Base-by-base conservation (phyloP, 305 asterid species). In the Solanum hybrid region DNA sequence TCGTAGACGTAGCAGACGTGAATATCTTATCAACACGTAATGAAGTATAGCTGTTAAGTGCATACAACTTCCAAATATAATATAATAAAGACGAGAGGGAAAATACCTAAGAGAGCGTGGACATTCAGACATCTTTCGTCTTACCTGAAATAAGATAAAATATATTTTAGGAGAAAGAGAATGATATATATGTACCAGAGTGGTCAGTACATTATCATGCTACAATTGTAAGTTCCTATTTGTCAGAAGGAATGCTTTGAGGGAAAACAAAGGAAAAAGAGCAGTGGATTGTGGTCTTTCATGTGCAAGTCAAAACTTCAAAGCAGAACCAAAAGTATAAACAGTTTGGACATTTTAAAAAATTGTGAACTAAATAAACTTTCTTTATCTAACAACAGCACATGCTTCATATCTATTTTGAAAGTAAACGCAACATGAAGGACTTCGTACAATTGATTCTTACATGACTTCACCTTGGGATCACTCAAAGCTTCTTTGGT, bases 401-500 rank as follows among this genome's bases (percentile, higher is more conserved):
- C 40, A 31, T 51, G 87, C n/a, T 84, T 20, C 16, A 51, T 6
- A 84, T 10, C 42, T 56, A 20, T 85, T 31, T 56, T 22, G 4
- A 32, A 31, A 84, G 87, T 51, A 51, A 56, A 31, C 17, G 0
- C 72, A 46, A 46, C 71, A 2, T 82, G 75, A 84, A 84, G 22
- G 40, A 84, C 87, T 20, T 27, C 29, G 10, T 29, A 51, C 87
- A 31, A 87, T 90, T 89, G 95, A 90, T 93, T 94, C 99, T 96
- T 96, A 96, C 99, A 95, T 93, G 98, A 97, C 99, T 96, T 97
- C 98, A 97, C 99, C 99, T 97, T 95, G 98, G 99, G 99, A 82
- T 96, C 97, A 90, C 91, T 91, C 95, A 97, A 89, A 91, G 99
- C 99, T 94, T 97, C 98, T 94, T 87, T 96, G n/a, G 99, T 97